phyloP scores from a whole-genome alignment of 331 rosid genomes.

The Telfairia occidentalis region DNA sequence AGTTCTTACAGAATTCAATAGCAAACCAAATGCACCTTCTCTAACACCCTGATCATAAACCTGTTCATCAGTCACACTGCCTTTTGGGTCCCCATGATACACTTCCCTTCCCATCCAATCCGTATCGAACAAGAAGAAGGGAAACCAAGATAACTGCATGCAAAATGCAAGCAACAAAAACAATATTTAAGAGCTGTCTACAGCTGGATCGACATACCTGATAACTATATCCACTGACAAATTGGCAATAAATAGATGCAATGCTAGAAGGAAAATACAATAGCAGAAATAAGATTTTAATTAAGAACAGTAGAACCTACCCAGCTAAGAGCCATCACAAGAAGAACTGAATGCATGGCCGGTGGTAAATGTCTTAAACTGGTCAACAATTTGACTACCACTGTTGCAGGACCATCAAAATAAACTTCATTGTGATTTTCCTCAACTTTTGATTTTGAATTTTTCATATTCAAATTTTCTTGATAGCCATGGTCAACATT shows the following conservation, averaged over 20 bases:
- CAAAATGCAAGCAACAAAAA: conserved; percentile 1
- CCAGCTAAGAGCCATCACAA: conserved; percentile 98
- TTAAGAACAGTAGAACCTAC: conserved; percentile 31
- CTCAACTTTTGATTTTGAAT: conserved; percentile 28
- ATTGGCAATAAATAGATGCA: background rate
- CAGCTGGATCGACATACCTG: background rate
- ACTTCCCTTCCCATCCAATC: conserved; percentile 99
- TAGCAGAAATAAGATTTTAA: background rate
- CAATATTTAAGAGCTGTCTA: background rate
- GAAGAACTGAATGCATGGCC: conserved; percentile 89
- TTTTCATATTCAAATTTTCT: conserved; percentile 27
- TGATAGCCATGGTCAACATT: conserved; percentile 22
- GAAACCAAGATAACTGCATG: conserved; percentile 92
- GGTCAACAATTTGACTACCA: conserved; percentile 75
- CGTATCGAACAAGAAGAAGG: conserved; percentile 90
- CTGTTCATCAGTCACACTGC: conserved; percentile 37
- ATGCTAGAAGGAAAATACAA: background rate
- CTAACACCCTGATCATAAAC: conserved; percentile 86
- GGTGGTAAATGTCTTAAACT: conserved; percentile 97
- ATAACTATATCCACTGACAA: background rate
- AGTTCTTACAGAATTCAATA: conserved; percentile 98
- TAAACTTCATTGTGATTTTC: conserved; percentile 39
- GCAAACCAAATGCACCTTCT: conserved; percentile 99
- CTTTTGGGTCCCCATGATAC: conserved; percentile 93
- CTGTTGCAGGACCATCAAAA: conserved; percentile 89